Percentiles rank a stretch among this genome's conserved stretches.
These are phyloP conservation scores for Noccaea bulbosa DNA, from an alignment of 345 rosid genomes.

Conservation along the genomic window DNA sequence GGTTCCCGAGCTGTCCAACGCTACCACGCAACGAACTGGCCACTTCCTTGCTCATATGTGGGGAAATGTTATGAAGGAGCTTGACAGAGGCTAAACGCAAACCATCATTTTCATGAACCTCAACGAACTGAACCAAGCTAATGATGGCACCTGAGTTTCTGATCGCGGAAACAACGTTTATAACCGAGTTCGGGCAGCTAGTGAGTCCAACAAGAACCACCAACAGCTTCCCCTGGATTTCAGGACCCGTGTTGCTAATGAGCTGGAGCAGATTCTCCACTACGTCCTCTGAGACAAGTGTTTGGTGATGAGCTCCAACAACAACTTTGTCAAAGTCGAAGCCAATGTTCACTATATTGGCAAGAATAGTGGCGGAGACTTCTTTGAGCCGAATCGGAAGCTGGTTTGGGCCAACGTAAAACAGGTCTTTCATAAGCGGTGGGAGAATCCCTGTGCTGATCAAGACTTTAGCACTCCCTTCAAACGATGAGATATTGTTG, in stretches of 20 bases:
- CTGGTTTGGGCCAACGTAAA: constrained; percentile 72
- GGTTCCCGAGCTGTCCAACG: constrained; percentile 81
- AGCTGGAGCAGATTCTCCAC: constrained; percentile 81
- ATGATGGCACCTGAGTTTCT: constrained; percentile 90
- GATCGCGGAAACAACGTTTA: constrained; percentile 77
- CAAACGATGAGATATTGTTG: constrained; percentile 79
- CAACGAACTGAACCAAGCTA: constrained; percentile 96
- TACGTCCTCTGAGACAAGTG: constrained; percentile 81
- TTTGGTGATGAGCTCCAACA: constrained; percentile 74
- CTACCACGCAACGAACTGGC: constrained; percentile 78
- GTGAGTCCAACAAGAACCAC: constrained; percentile 97
- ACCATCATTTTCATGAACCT: constrained; percentile 52
- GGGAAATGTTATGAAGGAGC: constrained; percentile 82
- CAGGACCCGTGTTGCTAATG: constrained; percentile 96
- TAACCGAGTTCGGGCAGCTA: constrained; percentile 61
- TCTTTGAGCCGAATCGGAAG: constrained; percentile 91
- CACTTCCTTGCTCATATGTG: constrained; percentile 84
- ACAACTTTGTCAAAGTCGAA: constrained; percentile 66
- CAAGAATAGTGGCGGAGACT: constrained; percentile 90
- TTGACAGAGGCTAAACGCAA: constrained; percentile 83
- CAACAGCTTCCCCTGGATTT: constrained; percentile 87
- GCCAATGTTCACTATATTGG: constrained; percentile 81
- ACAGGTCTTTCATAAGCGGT: constrained; percentile 84
- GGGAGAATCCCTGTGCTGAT: constrained; percentile 84
- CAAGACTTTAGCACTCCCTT: constrained; percentile 79